Percentiles rank a stretch among this genome's conserved stretches.
Conservation (phyloP, 805 yeast species). For the Yarrowia bubula region DNA sequence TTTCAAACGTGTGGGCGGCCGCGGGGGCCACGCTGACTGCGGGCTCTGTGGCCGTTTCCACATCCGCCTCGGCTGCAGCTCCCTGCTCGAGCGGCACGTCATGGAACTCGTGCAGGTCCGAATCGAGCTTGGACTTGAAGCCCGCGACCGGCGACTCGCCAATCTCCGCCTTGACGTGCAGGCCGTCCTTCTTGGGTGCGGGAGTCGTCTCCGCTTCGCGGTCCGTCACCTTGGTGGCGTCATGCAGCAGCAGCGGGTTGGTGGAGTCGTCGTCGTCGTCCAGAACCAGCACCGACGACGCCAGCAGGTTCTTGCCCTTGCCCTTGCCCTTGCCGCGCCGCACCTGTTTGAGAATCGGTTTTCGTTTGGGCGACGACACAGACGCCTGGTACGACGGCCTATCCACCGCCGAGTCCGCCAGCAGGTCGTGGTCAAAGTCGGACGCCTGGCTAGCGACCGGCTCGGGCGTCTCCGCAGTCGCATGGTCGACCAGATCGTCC, state of each 20-base stretch:
- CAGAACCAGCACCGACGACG: conserved; percentile 1
- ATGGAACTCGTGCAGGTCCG: conserved; percentile 19
- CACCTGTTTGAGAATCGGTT: conserved; percentile 18
- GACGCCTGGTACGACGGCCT: conserved; percentile 22
- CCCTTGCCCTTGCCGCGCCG: conserved; percentile 21
- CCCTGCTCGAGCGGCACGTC: conserved; percentile 21
- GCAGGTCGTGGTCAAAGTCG: conserved; percentile 1
- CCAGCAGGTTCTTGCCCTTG: conserved; percentile 1
- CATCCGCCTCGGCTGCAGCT: neutral
- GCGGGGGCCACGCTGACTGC: neutral
- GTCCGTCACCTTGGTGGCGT: conserved; percentile 25
- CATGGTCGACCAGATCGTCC: conserved; percentile 4
- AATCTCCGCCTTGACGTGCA: conserved; percentile 19
- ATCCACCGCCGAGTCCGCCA: neutral
- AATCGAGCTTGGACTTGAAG: conserved; percentile 15
- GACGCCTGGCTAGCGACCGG: neutral
- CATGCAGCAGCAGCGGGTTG: conserved; percentile 14
- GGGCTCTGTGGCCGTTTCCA: neutral
- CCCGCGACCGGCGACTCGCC: conserved; percentile 22
- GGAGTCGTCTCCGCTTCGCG: neutral
- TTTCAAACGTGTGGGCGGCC: conserved; percentile 45
- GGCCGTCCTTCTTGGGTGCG: neutral
- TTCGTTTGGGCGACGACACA: conserved; percentile 21
- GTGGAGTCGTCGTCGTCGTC: neutral
- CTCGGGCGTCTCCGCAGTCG: neutral